Percentiles rank a stretch among this genome's conserved stretches.
These are phyloP conservation scores for Thielaviopsis ethacetica DNA, from an alignment of 2,329 filamentous ascomycete species.

Conservation along the genomic window DNA sequence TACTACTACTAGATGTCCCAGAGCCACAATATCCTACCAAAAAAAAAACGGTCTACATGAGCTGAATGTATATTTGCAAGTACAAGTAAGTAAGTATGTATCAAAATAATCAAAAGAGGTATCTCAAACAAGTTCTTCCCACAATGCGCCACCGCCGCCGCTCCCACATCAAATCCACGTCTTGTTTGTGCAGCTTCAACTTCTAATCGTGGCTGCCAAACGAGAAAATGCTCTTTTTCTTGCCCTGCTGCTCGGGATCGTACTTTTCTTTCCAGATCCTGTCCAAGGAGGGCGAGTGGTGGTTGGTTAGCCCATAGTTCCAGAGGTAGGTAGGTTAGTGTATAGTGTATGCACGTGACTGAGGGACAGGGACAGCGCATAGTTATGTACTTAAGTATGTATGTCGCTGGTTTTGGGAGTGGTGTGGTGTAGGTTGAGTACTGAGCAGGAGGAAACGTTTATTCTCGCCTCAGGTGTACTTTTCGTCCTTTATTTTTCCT, in stretches of 20 bases:
- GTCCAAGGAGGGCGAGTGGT: slow-evolving; percentile 1
- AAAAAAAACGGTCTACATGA: no score
- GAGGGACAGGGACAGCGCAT: no score
- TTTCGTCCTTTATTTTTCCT: slow-evolving; percentile 14
- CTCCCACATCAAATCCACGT: neutral
- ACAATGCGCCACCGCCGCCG: neutral
- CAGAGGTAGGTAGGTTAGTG: neutral
- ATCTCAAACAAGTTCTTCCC: neutral
- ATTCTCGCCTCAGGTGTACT: no score
- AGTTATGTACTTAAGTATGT: no score
- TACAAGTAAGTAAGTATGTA: no score
- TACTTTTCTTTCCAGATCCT: slow-evolving; percentile 99
- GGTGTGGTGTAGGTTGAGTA: no score
- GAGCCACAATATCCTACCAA: no score
- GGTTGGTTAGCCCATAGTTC: neutral
- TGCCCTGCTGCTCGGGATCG: slow-evolving; percentile 28
- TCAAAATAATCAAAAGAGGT: neutral
- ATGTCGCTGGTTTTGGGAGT: no score
- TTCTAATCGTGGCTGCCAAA: neutral
- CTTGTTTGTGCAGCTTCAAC: neutral
- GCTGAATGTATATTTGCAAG: no score
- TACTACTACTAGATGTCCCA: no score
- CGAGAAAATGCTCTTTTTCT: slow-evolving; percentile 23
- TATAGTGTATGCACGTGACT: neutral
- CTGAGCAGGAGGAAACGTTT: no score